Evolutionary conservation across 176 grass and related monocot genomes (phyloP).

Genomic region (Aechmea fasciata): DNA sequence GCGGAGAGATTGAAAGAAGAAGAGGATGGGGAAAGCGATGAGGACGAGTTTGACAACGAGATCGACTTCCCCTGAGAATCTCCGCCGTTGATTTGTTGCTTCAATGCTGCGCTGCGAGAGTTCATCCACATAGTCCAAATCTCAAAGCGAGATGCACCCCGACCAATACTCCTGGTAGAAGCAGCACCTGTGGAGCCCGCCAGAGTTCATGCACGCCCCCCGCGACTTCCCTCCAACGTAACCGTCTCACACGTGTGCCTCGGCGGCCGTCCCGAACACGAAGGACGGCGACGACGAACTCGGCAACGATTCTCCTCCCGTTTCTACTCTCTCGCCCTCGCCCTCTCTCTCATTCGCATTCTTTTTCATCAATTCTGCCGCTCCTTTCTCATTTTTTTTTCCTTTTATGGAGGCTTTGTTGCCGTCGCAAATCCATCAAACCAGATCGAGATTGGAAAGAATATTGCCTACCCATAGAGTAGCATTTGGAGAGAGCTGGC

Average conservation of each 20-base stretch:
- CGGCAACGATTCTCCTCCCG: slow-evolving; percentile 27
- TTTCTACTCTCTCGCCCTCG: too few species aligned
- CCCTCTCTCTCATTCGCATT: too few species aligned
- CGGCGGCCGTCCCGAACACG: slow-evolving; percentile 63
- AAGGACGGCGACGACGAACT: slow-evolving; percentile 83
- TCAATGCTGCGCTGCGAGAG: slow-evolving; percentile 66
- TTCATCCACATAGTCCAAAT: slow-evolving; percentile 73
- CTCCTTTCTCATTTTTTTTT: too few species aligned
- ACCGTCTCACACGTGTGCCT: slow-evolving; percentile 53
- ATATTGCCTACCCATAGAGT: too few species aligned
- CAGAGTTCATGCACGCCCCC: slow-evolving; percentile 63
- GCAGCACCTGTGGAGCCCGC: slow-evolving; percentile 75
- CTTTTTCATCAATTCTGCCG: too few species aligned
- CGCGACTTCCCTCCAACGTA: slow-evolving; percentile 66
- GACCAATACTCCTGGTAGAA: slow-evolving; percentile 64
- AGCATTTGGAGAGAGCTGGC: too few species aligned
- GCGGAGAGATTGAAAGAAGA: too few species aligned
- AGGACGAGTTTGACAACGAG: slow-evolving; percentile 11
- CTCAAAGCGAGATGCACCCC: slow-evolving; percentile 77
- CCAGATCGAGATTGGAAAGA: too few species aligned
- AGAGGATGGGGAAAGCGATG: neutral
- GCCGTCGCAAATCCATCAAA: too few species aligned
- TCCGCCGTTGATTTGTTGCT: slow-evolving; percentile 63
- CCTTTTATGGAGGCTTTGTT: too few species aligned
- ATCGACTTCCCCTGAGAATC: slow-evolving; percentile 28